Base-by-base conservation (phyloP, 805 yeast species). In the Candida golubevii region DNA sequence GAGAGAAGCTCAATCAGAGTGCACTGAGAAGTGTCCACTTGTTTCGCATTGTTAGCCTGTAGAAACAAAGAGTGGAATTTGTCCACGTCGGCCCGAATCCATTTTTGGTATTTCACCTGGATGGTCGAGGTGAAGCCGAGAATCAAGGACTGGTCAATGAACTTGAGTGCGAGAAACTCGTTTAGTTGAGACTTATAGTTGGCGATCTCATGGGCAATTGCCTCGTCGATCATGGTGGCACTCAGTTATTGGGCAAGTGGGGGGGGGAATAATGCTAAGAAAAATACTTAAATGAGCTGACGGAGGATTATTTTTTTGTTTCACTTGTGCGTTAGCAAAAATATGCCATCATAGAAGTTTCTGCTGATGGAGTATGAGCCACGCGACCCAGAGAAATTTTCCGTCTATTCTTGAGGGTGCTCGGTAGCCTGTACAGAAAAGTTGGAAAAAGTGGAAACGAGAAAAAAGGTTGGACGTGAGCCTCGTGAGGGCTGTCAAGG, bases 101-200 rank as follows among this genome's bases (percentile, higher is more conserved):
- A 68, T 1, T 61, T 50, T 2, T 64, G 61, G 42, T 77, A 70
- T 46, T 71, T 75, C 3, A 77, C 69, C 45, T 79, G 80, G 13
- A 74, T 64, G 44, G 75, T 68, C 41, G 69, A 70, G 47, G 75
- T 62, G 29, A 76, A 65, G 1, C 85, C 85, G 26, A 74, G 55
- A 29, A 78, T 57, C 10, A 76, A 51, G 2, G 80, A 65, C 40
- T 72, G 76, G 37, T 73, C 74, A 29, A 64, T 48, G 38, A 39
- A 59, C 41, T 54, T 54, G 27, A 46, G 44, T 12, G 51, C 45
- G 23, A 60, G 48, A 27, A 54, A 53, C 15, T 54, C 65, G 18
- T 57, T 52, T 23, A 72, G 60, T 47, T 60, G 68, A 15, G 51
- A 47, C 46, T 64, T 66, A 28, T 53, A 48, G 7, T 31, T 15